phyloP scores from a whole-genome alignment of 2,329 filamentous ascomycete genomes.

The Trichoderma arundinaceum region DNA sequence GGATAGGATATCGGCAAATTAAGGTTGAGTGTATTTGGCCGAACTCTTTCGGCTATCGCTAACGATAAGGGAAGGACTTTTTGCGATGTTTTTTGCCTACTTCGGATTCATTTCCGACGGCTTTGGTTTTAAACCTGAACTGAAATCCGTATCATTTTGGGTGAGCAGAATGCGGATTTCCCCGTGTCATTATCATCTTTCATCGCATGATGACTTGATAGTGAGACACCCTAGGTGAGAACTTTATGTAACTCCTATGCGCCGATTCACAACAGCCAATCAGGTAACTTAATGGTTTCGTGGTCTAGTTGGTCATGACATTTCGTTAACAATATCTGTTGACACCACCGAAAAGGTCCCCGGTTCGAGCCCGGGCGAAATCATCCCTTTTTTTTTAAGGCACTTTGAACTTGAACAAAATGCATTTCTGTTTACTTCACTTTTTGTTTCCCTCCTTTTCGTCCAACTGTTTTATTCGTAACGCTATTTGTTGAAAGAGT shows the following conservation, averaged over 20 bases:
- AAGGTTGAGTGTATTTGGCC: constrained; percentile 2
- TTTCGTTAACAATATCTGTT: constrained; percentile 33
- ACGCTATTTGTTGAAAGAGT: no score
- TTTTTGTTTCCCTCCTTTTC: not conserved
- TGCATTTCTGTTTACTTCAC: not conserved
- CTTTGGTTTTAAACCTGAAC: not conserved
- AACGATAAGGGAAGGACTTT: not conserved
- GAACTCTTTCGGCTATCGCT: not conserved
- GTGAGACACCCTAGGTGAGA: not conserved
- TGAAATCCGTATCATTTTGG: not conserved
- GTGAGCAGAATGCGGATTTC: not conserved
- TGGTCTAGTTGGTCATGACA: constrained; percentile 34
- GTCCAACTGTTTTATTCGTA: no score
- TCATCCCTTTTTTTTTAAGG: constrained; percentile 14
- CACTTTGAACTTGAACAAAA: no score
- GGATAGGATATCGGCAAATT: not conserved
- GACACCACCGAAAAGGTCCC: constrained; percentile 33
- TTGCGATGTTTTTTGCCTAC: not conserved
- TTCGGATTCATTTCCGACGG: not conserved
- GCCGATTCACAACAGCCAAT: not conserved
- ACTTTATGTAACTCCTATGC: not conserved
- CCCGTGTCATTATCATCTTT: not conserved
- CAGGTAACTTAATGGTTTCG: constrained; percentile 30
- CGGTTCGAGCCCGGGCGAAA: constrained; percentile 33
- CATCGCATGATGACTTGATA: not conserved